These are phyloP conservation scores for Pythium dissotocum DNA, from an alignment of 352 stramenopile genomes.

Conservation along the genomic window DNA sequence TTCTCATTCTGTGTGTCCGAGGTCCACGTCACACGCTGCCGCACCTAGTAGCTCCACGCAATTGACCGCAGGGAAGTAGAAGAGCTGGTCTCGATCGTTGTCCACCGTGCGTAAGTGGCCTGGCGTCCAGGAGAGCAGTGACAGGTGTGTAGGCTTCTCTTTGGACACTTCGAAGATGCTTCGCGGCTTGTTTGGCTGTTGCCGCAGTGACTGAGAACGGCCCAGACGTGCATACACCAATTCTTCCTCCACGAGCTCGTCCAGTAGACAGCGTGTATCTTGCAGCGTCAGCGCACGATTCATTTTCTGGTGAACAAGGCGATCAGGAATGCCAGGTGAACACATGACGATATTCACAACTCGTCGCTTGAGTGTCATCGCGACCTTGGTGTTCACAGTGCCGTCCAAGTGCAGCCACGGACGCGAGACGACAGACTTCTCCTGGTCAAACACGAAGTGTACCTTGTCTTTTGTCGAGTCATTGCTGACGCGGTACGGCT, in stretches of 20 bases:
- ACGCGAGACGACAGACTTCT: slow-evolving; percentile 47
- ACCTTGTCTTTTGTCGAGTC: slow-evolving; percentile 57
- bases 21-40: slow-evolving; percentile 55
- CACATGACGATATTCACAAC: slow-evolving; percentile 83
- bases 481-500: slow-evolving; percentile 52
- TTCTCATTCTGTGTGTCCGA: slow-evolving; percentile 22
- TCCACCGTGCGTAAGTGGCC: slow-evolving; percentile 56
- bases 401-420: slow-evolving; percentile 82
- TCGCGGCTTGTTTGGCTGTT: slow-evolving; percentile 13
- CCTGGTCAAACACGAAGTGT: slow-evolving; percentile 73
- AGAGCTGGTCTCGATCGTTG: slow-evolving; percentile 46
- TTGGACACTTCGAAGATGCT: slow-evolving; percentile 29
- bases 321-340: slow-evolving; percentile 65
- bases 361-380: slow-evolving; percentile 70
- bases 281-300: slow-evolving; percentile 70
- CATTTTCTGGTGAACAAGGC: slow-evolving; percentile 64
- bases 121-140: slow-evolving; percentile 30
- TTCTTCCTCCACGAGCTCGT: slow-evolving; percentile 63
- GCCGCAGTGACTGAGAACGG: slow-evolving; percentile 15
- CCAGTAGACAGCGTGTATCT: slow-evolving; percentile 62
- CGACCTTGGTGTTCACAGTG: slow-evolving; percentile 50
- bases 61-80: slow-evolving; percentile 78
- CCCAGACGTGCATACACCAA: slow-evolving; percentile 59
- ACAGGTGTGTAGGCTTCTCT: slow-evolving; percentile 14
- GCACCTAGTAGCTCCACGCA: slow-evolving; percentile 76